These are phyloP conservation scores for Carex scoparia DNA, from an alignment of 176 grass and related monocot genomes.

Conservation along the genomic window DNA sequence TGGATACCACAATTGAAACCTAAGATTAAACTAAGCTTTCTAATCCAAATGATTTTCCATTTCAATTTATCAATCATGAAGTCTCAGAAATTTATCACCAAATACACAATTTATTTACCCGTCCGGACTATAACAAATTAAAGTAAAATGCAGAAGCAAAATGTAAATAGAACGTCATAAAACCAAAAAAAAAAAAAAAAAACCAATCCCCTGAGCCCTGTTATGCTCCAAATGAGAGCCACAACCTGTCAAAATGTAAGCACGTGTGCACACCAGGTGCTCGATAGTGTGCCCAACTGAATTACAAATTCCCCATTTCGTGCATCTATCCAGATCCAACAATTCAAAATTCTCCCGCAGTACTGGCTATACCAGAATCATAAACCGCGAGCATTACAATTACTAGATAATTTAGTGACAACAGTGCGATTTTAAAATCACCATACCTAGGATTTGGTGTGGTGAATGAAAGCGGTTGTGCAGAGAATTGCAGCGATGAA, in stretches of 20 bases:
- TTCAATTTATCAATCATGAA: neutral
- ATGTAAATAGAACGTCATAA: neutral
- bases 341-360: neutral
- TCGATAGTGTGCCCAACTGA: neutral
- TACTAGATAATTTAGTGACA: neutral
- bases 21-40: neutral
- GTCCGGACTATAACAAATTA: neutral
- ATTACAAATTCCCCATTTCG: neutral
- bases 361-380: neutral
- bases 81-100: neutral
- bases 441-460: constrained; percentile 42
- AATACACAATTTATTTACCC: neutral
- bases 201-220: neutral
- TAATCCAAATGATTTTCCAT: neutral
- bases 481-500: constrained; percentile 69
- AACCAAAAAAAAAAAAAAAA: neutral
- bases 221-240: neutral
- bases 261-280: neutral
- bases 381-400: neutral
- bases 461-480: constrained; percentile 66
- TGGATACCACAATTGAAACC: neutral
- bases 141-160: neutral
- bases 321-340: neutral
- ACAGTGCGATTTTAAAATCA: neutral
- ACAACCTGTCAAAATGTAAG: neutral